Percentiles rank a stretch among this genome's conserved stretches.
These are phyloP conservation scores for Kernera saxatilis DNA, from an alignment of 345 rosid species.

Conservation along the genomic window DNA sequence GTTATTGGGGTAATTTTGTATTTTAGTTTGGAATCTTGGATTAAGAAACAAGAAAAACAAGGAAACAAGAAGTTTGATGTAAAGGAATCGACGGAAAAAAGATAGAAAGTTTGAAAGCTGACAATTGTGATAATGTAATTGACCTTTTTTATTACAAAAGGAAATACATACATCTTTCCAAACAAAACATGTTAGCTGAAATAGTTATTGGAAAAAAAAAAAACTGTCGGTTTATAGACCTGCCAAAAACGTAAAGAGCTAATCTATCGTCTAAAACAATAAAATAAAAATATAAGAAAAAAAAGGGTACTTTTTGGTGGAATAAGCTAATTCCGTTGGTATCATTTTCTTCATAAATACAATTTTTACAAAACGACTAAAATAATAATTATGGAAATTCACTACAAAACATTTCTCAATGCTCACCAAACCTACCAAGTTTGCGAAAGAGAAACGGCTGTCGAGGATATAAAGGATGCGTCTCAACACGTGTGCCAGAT, in stretches of 20 bases:
- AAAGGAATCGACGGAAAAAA: neutral
- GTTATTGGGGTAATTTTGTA: neutral
- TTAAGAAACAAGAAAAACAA: neutral
- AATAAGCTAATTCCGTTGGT: neutral
- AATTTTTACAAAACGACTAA: neutral
- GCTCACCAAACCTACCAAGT: constrained; percentile 7
- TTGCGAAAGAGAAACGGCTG: constrained; percentile 31
- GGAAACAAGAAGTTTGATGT: neutral
- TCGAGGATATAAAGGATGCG: constrained; percentile 28
- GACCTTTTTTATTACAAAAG: neutral
- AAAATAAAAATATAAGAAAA: neutral
- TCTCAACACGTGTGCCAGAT: constrained; percentile 34
- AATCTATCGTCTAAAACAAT: neutral
- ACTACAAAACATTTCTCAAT: neutral
- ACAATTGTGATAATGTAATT: neutral
- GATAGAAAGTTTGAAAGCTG: neutral
- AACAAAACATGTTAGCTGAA: neutral
- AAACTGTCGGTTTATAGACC: neutral
- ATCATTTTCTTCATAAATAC: neutral
- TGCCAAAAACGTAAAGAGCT: neutral
- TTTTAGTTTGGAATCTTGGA: too few relatives aligned
- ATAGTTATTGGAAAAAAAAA: neutral
- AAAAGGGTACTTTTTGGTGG: neutral
- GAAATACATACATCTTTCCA: neutral
- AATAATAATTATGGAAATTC: neutral